Evolutionary conservation across 1,284 basidiomycete species (phyloP).

Genomic region (Quambalaria eucalypti): DNA sequence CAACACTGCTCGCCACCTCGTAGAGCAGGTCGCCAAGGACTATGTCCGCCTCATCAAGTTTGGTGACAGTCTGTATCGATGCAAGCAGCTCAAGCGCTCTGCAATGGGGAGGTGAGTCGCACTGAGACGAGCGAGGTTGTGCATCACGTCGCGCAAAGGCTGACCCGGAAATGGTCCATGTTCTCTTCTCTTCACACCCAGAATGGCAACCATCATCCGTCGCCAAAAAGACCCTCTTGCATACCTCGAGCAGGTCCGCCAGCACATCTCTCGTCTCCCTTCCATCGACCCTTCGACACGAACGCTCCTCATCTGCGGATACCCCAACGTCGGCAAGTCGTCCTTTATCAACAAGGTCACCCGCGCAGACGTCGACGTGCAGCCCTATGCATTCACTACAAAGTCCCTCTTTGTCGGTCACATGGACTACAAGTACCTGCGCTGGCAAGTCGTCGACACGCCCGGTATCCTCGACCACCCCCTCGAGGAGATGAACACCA

Average conservation of each 20-base stretch:
- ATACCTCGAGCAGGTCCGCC: constrained; percentile 46
- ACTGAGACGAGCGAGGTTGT: constrained; percentile 68
- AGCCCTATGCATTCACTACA: constrained; percentile 46
- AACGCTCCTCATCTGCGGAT: constrained; percentile 44
- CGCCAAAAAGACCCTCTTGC: constrained; percentile 46
- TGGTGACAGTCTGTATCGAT: constrained; percentile 44
- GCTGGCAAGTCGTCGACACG: constrained; percentile 47
- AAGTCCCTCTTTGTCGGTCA: constrained; percentile 47
- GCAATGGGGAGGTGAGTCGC: constrained; percentile 35
- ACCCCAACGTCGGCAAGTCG: constrained; percentile 47
- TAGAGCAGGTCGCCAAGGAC: constrained; percentile 47
- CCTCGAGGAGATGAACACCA: constrained; percentile 47
- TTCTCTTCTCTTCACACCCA: not conserved
- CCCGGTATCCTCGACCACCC: constrained; percentile 46
- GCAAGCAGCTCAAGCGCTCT: constrained; percentile 47
- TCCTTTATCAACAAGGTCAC: constrained; percentile 47
- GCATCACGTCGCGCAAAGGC: constrained; percentile 46
- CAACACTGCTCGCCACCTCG: constrained; percentile 44
- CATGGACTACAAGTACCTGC: constrained; percentile 48
- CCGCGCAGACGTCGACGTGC: constrained; percentile 45
- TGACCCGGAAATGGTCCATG: not conserved
- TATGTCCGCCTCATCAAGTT: constrained; percentile 46
- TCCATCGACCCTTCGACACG: constrained; percentile 43
- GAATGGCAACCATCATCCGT: constrained; percentile 46
- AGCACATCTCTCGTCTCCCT: constrained; percentile 47